Base-by-base conservation (phyloP, 192 early-diverging fungal genomes). In the Helicostylum pulchrum region DNA sequence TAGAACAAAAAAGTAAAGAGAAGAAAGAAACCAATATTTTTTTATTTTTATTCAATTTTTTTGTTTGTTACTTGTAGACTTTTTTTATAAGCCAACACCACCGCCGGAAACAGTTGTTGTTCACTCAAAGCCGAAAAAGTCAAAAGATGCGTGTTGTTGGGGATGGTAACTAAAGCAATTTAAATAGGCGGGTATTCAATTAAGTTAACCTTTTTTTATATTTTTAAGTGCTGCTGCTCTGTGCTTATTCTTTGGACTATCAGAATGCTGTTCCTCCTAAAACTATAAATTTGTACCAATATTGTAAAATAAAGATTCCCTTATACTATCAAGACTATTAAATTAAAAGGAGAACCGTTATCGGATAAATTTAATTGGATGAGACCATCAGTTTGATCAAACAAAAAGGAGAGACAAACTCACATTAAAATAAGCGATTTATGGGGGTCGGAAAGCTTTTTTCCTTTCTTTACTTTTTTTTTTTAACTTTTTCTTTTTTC, bases 121-220 rank as follows among this genome's bases (percentile, higher is more conserved):
- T n/a, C 62, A 64, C 42, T 64, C 62, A 0, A 19, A 39, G n/a
- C 62, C 62, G 7, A 64, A 64, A 17, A 64, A 64, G 23, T 21
- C 49, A 17, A 64, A 64, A 23, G 62, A 53, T 42, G 62, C 62
- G 43, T 64, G 62, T 19, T 64, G 62, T 30, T 51, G 48, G 39
- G 62, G 62, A 32, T 64, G 62, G 62, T 64, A 64, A 64, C 23
- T 48, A 48, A 5, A 39, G 15, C 23, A 12, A 15, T 45, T 23
- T 12, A 12, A 26, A 42, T 14, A 23, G 21, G 2, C 26, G 36
- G 34, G 21, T 20, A 1, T 57, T 45, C 20, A 43, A 12, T n/a
- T 12, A 26, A 2, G 26, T 34, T 56, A 34, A n/a, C 32, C 12
- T 61, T 46, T 61, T 23, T 50, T 50, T 50, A 50, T 34, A n/a